Evolutionary conservation across 2,329 filamentous ascomycete genomes (phyloP), one percentile per base, ranked within the genome.

Genomic region (Cladorrhinum sp.): DNA sequence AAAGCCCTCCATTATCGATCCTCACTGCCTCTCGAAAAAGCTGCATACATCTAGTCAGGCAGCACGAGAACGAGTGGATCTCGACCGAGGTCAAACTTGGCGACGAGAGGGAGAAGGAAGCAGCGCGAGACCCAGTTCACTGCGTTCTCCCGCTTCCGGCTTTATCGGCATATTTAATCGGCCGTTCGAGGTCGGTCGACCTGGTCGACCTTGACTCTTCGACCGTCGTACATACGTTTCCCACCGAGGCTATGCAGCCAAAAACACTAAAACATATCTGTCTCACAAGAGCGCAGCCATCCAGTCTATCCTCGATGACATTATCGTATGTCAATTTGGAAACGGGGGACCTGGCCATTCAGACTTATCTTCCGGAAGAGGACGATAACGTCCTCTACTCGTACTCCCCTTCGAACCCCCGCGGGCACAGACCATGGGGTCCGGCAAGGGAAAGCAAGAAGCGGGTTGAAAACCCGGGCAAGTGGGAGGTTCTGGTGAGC

Each of bases 201-300:
- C 73, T 88, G 1, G 81, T 91, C 18, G 84, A 90, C 69, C 79
- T 89, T 4, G 71, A 80, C 64, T 80, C 76, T 58, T 81, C 76
- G 62, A 79, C 73, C 9, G 75, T 86, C 2, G 77, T 90, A n/a
- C 81, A 89, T 69, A 84, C 82, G 0, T 87, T 91, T 64, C 69
- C 73, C 18, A 86, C 86, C 0, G 80, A 85, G 39, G 76, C 76
- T 1, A 84, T 90, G 70, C 79, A 82, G 61, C 78, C 81, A 3
- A 81, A 82, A 36, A 84, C 86, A 0, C 77, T 92, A 16, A 81
- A 84, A 54, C 84, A 83, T 55, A 80, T 87, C 59, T 83, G 86
- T 67, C 81, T 82, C 1, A 75, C 75, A 50, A 80, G 76, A 60
- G 78, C 79, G 53, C 76, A 61, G 16, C 65, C 62, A 1, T 74